Percentiles rank a stretch among this genome's conserved stretches.
These are phyloP conservation scores for Suhomyces ambrosiae DNA, from an alignment of 1,139 yeast species.

Conservation along the genomic window DNA sequence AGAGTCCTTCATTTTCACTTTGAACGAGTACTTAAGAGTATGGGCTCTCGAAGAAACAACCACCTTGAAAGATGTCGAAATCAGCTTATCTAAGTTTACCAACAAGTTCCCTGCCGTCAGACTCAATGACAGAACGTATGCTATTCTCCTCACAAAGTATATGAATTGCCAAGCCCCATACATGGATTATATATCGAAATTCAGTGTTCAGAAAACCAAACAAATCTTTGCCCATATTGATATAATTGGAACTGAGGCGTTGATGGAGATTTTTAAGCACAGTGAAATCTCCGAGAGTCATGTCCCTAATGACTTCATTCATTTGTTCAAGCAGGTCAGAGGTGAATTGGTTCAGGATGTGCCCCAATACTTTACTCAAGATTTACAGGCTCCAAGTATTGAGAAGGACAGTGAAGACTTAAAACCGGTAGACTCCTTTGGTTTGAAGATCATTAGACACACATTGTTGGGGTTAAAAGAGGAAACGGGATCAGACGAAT, in stretches of 20 bases:
- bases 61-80: slow-evolving; percentile 29
- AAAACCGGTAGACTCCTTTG: slow-evolving; percentile 73
- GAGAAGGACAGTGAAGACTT: slow-evolving; percentile 61
- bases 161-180: slow-evolving; percentile 16
- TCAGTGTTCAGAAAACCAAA: slow-evolving; percentile 24
- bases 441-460: slow-evolving; percentile 79
- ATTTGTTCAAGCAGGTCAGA: slow-evolving; percentile 32
- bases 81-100: slow-evolving; percentile 30
- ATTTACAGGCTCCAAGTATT: slow-evolving; percentile 31
- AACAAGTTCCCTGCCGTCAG: slow-evolving; percentile 30
- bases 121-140: slow-evolving; percentile 50
- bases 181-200: slow-evolving; percentile 13
- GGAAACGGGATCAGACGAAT: slow-evolving; percentile 23
- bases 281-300: slow-evolving; percentile 27
- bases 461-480: slow-evolving; percentile 66
- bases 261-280: slow-evolving; percentile 41
- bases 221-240: slow-evolving; percentile 67
- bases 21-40: slow-evolving; percentile 42
- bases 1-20: slow-evolving; percentile 35
- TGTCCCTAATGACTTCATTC: slow-evolving; percentile 39
- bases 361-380: slow-evolving; percentile 34
- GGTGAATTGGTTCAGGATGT: slow-evolving; percentile 16
- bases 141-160: slow-evolving; percentile 30
- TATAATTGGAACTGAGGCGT: slow-evolving; percentile 65
- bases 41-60: slow-evolving; percentile 35